Percentiles rank a stretch among this genome's conserved stretches.
phyloP scores from a whole-genome alignment of 345 rosid genomes.

The Hevea brasiliensis region DNA sequence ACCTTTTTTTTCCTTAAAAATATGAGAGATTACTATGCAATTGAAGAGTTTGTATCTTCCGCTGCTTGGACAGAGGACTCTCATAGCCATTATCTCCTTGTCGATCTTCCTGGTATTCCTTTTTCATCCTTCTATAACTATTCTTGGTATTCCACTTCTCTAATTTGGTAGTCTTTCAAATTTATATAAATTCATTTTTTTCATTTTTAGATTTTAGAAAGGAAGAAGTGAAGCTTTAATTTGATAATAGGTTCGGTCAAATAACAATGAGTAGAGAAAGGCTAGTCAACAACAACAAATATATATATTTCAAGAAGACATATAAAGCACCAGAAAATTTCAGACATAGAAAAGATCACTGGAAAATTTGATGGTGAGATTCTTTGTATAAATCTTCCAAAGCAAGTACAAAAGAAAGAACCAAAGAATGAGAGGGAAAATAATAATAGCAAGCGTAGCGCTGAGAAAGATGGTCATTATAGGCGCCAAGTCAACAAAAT shows the following conservation, averaged over 20 bases:
- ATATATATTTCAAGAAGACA: conserved; percentile 31
- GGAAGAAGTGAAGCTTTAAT: conserved; percentile 46
- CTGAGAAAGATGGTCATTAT: not conserved
- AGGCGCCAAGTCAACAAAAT: no score
- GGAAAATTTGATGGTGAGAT: conserved; percentile 37
- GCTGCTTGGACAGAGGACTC: conserved; percentile 51
- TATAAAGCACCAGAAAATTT: conserved; percentile 34
- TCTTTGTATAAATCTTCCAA: conserved; percentile 45
- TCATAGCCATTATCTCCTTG: conserved; percentile 39
- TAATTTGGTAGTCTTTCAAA: not conserved
- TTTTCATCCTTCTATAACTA: not conserved
- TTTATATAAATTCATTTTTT: not conserved
- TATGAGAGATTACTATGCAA: no score
- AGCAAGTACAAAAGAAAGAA: conserved; percentile 4
- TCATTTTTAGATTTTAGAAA: conserved; percentile 34
- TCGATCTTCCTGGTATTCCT: conserved; percentile 57
- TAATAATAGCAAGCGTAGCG: no score
- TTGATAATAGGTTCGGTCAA: conserved; percentile 14
- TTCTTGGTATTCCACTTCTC: not conserved
- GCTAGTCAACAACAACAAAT: conserved; percentile 24
- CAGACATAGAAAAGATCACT: conserved; percentile 27
- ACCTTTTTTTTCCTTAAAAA: no score
- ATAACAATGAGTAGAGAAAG: conserved; percentile 46
- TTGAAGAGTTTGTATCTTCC: conserved; percentile 38
- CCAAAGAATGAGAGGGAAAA: not conserved